A percentile compares a stretch with the other conserved stretches of the same genome.
Conservation (phyloP, 1,139 yeast species). For the Candida pseudoviswanathii region DNA sequence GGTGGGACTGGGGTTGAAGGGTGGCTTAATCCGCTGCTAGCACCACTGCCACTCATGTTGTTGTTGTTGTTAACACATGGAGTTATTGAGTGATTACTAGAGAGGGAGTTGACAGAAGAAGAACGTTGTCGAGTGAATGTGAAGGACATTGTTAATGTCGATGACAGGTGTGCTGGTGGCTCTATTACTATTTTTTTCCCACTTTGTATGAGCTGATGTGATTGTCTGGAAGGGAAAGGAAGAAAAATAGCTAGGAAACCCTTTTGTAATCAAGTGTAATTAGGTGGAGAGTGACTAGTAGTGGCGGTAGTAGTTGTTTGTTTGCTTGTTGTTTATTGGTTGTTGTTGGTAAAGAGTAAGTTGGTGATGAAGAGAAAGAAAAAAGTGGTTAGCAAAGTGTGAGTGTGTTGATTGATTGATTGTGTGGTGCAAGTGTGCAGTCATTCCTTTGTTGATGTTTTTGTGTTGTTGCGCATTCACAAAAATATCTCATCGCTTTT, state of each 20-base stretch:
- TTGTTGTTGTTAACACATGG: slow-evolving; percentile 3
- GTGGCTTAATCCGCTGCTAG: slow-evolving; percentile 2
- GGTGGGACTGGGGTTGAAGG: slow-evolving; percentile 10
- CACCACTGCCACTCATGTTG: background rate
- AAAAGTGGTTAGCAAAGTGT: background rate
- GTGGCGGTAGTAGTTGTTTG: no score
- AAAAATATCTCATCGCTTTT: background rate
- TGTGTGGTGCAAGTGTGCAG: background rate
- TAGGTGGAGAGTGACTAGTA: no score
- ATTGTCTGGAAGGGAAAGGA: background rate
- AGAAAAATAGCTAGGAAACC: background rate
- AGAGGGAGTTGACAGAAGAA: slow-evolving; percentile 37
- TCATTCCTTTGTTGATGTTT: no score
- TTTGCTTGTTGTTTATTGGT: no score
- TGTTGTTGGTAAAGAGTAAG: no score
- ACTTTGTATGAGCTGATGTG: background rate
- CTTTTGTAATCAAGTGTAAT: background rate
- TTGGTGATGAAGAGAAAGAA: no score
- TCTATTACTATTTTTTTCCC: background rate
- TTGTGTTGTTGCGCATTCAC: no score
- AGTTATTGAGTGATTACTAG: slow-evolving; percentile 26
- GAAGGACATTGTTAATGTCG: slow-evolving; percentile 9
- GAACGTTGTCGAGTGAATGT: slow-evolving; percentile 26
- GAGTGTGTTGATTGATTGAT: no score
- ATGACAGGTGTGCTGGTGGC: background rate